Evolutionary conservation across 1,139 yeast species (phyloP).

Genomic region (Hanseniaspora sp.): DNA sequence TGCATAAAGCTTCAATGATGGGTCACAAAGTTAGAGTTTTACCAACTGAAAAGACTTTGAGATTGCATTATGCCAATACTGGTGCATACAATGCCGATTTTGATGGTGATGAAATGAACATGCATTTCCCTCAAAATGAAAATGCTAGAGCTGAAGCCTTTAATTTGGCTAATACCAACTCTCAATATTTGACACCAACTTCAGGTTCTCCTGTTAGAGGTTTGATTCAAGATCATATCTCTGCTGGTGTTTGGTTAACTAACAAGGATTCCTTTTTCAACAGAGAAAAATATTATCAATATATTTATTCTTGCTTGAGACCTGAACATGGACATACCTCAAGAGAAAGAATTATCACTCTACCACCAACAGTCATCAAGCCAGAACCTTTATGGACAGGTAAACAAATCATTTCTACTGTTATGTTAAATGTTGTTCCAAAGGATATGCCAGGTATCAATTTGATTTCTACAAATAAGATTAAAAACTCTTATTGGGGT

Average conservation of each 20-base stretch:
- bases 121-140: constrained; percentile 99
- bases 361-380: constrained; percentile 81
- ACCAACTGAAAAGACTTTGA: constrained; percentile 92
- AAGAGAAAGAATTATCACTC: constrained; percentile 55
- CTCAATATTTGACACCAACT: constrained; percentile 94
- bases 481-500: constrained; percentile 95
- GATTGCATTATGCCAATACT: constrained; percentile 96
- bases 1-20: constrained; percentile 99
- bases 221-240: constrained; percentile 95
- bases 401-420: constrained; percentile 89
- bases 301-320: constrained; percentile 83
- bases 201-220: constrained; percentile 98
- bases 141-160: constrained; percentile 95
- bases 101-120: constrained; percentile 99
- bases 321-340: constrained; percentile 98
- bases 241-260: constrained; percentile 98
- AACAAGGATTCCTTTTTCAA: constrained; percentile 84
- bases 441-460: constrained; percentile 82
- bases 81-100: constrained; percentile 99
- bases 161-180: constrained; percentile 88
- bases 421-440: constrained; percentile 76
- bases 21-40: constrained; percentile 95
- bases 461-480: constrained; percentile 69
- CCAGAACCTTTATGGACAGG: constrained; percentile 98
- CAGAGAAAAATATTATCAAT: constrained; percentile 84